Conservation (phyloP, 2,329 filamentous ascomycete species). For the Cladophialophora chaetospira region DNA sequence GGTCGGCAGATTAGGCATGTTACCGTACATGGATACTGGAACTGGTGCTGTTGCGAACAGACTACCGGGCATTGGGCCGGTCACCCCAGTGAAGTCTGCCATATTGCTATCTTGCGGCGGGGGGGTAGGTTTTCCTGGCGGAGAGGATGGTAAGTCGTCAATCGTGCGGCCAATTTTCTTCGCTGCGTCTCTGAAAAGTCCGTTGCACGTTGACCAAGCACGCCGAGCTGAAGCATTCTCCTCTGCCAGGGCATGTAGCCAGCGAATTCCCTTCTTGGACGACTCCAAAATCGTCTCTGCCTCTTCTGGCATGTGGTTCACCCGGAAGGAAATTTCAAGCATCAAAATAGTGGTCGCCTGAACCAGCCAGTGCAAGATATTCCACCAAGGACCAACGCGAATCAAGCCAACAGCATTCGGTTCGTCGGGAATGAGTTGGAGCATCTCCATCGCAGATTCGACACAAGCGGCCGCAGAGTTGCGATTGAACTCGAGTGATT, state of each 20-base stretch:
- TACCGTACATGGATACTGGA: slow-evolving; percentile 12
- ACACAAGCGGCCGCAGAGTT: slow-evolving; percentile 44
- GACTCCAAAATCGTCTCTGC: slow-evolving; percentile 41
- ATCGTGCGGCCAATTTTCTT: slow-evolving; percentile 38
- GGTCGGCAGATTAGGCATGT: slow-evolving; percentile 17
- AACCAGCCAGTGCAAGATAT: slow-evolving; percentile 49
- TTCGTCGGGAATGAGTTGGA: slow-evolving; percentile 46
- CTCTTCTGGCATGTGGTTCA: slow-evolving; percentile 46
- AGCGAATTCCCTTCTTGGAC: slow-evolving; percentile 46
- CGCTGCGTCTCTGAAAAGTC: slow-evolving; percentile 40
- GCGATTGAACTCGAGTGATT: slow-evolving; percentile 41
- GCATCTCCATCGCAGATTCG: slow-evolving; percentile 42
- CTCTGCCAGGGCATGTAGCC: slow-evolving; percentile 46
- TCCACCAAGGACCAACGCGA: slow-evolving; percentile 48
- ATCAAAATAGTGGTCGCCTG: slow-evolving; percentile 48
- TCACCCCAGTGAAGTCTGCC: slow-evolving; percentile 8
- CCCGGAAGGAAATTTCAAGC: slow-evolving; percentile 49
- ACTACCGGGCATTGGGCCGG: not conserved
- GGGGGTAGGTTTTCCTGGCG: slow-evolving; percentile 22
- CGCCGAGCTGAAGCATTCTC: slow-evolving; percentile 42
- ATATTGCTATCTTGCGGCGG: slow-evolving; percentile 13
- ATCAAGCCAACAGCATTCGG: slow-evolving; percentile 46
- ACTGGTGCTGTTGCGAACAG: slow-evolving; percentile 13
- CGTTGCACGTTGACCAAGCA: slow-evolving; percentile 47
- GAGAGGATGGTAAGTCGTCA: slow-evolving; percentile 35